These are phyloP conservation scores for Lecanicillium sp. DNA, from an alignment of 2,329 filamentous ascomycete species.

Conservation along the genomic window DNA sequence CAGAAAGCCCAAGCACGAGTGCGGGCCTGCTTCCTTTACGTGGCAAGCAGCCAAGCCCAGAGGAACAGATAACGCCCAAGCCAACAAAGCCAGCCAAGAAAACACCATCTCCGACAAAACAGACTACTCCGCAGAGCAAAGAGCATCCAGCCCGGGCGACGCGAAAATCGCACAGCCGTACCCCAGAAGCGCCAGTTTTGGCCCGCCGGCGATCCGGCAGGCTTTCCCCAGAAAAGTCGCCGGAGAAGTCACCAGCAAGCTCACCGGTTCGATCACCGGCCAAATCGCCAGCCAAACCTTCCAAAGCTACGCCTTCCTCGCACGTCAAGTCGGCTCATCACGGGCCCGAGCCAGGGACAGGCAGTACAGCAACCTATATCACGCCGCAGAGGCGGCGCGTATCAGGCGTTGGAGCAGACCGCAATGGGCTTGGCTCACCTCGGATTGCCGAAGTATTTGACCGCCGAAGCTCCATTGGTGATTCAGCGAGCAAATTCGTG, in stretches of 20 bases:
- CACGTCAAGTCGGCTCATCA: neutral
- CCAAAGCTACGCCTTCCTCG: neutral
- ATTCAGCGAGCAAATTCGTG: conserved; percentile 58
- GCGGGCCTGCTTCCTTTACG: conserved; percentile 50
- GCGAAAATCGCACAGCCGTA: conserved; percentile 2
- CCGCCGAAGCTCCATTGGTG: conserved; percentile 64
- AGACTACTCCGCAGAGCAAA: conserved; percentile 32
- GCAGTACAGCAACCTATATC: neutral
- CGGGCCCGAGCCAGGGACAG: neutral
- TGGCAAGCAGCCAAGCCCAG: conserved; percentile 26
- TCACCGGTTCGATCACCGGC: neutral
- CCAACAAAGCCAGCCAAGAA: conserved; percentile 16
- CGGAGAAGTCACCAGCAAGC: neutral
- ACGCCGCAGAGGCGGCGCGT: conserved; percentile 42
- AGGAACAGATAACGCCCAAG: conserved; percentile 10
- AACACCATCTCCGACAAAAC: conserved; percentile 20
- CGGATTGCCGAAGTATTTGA: conserved; percentile 66
- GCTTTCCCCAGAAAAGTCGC: conserved; percentile 3
- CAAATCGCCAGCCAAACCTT: neutral
- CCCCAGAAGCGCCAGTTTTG: neutral
- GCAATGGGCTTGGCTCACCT: conserved; percentile 67
- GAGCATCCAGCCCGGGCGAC: neutral
- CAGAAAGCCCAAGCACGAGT: conserved; percentile 33
- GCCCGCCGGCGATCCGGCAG: conserved; percentile 3
- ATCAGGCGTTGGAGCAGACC: conserved; percentile 65